These are phyloP conservation scores for Umbelopsis sp. DNA, from an alignment of 192 early-diverging fungal species.

Conservation along the genomic window DNA sequence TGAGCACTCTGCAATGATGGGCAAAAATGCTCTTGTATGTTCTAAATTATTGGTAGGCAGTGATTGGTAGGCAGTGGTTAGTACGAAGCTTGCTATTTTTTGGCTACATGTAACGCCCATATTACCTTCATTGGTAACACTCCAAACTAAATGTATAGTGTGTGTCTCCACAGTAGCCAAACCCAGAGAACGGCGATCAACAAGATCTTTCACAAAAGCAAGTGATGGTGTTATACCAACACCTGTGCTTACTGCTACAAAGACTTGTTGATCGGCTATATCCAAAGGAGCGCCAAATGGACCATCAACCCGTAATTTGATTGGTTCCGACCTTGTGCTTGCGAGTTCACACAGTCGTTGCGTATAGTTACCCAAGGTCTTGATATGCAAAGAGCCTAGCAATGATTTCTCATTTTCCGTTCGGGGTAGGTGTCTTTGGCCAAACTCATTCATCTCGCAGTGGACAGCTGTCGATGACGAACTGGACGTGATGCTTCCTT, in stretches of 20 bases:
- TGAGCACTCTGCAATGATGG: conserved; percentile 28
- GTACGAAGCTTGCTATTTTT: background rate
- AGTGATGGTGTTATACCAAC: conserved; percentile 49
- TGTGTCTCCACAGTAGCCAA: conserved; percentile 33
- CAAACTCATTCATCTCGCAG: background rate
- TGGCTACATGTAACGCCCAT: background rate
- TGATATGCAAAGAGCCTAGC: conserved; percentile 41
- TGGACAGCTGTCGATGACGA: conserved; percentile 10
- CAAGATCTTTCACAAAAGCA: conserved; percentile 39
- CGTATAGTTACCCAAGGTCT: conserved; percentile 40
- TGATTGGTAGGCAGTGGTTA: background rate
- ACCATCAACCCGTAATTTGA: conserved; percentile 38
- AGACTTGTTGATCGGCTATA: conserved; percentile 34
- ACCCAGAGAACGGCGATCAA: conserved; percentile 35
- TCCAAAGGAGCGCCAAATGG: conserved; percentile 45
- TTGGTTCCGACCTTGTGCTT: background rate
- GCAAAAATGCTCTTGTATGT: conserved; percentile 27
- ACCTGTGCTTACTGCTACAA: conserved; percentile 36
- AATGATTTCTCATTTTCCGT: background rate
- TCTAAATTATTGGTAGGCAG: background rate
- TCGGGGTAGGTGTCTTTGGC: background rate
- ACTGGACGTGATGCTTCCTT: background rate
- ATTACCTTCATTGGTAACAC: conserved; percentile 38
- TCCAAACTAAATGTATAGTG: conserved; percentile 46
- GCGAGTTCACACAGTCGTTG: conserved; percentile 26